Conservation (phyloP, 441 rosid species). For the Brassica balearica region DNA sequence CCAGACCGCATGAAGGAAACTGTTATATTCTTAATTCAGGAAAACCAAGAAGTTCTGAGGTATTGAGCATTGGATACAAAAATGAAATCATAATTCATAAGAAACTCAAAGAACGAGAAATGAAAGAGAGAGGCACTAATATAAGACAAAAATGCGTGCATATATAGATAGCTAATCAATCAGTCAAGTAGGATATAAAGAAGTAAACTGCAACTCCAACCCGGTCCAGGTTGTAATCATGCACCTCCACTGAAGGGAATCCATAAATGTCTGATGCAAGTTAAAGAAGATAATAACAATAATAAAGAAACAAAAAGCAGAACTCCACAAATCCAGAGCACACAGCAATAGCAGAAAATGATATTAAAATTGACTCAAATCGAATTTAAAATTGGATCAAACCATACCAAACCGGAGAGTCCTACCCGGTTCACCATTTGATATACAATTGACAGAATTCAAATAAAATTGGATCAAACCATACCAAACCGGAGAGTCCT, state of each 20-base stretch:
- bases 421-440: too few species aligned
- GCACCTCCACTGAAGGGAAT: slow-evolving; percentile 59
- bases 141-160: slow-evolving; percentile 20
- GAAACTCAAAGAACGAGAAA: slow-evolving; percentile 6
- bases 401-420: too few species aligned
- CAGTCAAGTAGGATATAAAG: slow-evolving; percentile 63
- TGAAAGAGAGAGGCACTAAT: slow-evolving; percentile 1
- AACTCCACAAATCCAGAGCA: slow-evolving; percentile 15
- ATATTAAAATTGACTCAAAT: neutral
- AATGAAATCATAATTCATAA: neutral
- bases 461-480: neutral
- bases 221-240: slow-evolving; percentile 55
- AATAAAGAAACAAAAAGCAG: slow-evolving; percentile 31
- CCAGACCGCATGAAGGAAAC: slow-evolving; percentile 17
- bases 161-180: slow-evolving; percentile 31
- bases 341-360: slow-evolving; percentile 23
- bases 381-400: too few species aligned
- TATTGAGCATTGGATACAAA: neutral
- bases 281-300: slow-evolving; percentile 58
- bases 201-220: slow-evolving; percentile 52
- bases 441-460: too few species aligned
- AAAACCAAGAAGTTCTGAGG: slow-evolving; percentile 31
- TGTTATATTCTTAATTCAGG: slow-evolving; percentile 36
- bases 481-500: too few species aligned
- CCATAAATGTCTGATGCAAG: slow-evolving; percentile 61